Base-by-base conservation (phyloP, 768 basidiomycete genomes). In the Gymnopilus dilepis region DNA sequence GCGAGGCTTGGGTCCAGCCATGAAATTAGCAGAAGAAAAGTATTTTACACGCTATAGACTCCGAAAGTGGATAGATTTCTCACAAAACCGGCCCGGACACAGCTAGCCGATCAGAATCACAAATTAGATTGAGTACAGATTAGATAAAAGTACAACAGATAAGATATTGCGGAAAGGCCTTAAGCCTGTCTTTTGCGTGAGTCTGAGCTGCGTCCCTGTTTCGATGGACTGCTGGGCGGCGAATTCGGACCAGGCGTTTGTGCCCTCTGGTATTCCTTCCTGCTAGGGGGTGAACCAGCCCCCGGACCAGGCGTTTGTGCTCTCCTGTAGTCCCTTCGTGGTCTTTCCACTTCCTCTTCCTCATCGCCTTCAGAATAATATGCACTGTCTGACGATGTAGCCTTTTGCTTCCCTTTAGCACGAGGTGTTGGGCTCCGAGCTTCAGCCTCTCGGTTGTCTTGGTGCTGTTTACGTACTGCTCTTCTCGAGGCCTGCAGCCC, bases 251-350 rank as follows among this genome's bases (percentile, higher is more conserved):
- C 47, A 31, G 47, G 75, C 0, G 75, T 76, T 65, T 70, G 73
- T 0, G 67, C 75, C 62, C 75, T 67, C n/a, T 48, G 24, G 60
- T 64, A 70, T 13, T 55, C 34, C 26, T 63, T 38, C 6, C 64
- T 37, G 15, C 34, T 37, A 37, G 34, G 15, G 11, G 34, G 15
- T 4, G 54, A 52, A 19, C 50, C 58, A 47, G 40, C 15, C 42
- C 54, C 59, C 4, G 74, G 74, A 2, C 74, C 75, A 51, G 75
- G 75, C 0, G 75, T 76, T 64, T 71, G 73, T 0, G 67, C 75
- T 63, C 75, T 67, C 15, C 52, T 24, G 60, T 64, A 70, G 9
- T 57, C 34, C 26, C 64, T 38, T 5, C 64, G 62, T 24, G 63
- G 41, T 54, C 47, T 52, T 21, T 50, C 54, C n/a, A n/a, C n/a